Base-by-base conservation (phyloP, 1,284 basidiomycete species). In the Ganoderma multipileum region DNA sequence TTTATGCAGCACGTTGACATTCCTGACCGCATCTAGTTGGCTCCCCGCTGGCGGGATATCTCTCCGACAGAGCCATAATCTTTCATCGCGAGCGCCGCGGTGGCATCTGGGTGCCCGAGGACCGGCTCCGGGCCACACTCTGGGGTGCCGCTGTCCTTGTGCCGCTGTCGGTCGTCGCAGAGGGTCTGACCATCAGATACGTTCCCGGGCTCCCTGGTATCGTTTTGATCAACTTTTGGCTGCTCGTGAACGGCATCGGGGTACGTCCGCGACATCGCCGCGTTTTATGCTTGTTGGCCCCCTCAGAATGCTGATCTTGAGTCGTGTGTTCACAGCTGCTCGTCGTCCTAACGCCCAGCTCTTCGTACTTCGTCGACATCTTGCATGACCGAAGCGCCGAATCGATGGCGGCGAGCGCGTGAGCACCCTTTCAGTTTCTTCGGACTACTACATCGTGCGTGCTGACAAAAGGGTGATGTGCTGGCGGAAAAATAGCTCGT, bases 281-380 rank as follows among this genome's bases (percentile, higher is more conserved):
- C n/a, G n/a, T n/a, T n/a, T n/a, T n/a, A n/a, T n/a, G n/a, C n/a
- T n/a, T n/a, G n/a, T n/a, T 14, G 30, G 20, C 30, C 16, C 8
- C 33, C 55, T 18, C 20, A n/a, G 16, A 16, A 11, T 38, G 20
- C 55, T 58, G n/a, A 38, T 11, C 28, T 2, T 14, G 1, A n/a
- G 14, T 9, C 38, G 7, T 12, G n/a, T 33, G n/a, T 41, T 52
- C 30, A 16, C 47, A 82, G 86, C 83, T 83, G 67, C 84, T 80
- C 52, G 77, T 87, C 59, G 80, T 85, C 6, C 76, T 91, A 6
- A 83, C 83, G 0, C 86, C 88, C 0, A 74, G 83, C 0, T 84
- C 86, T 54, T 84, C 89, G 9, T 91, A 91, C 75, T 77, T 80
- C 28, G 85, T 91, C 20, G 90, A 91, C 71, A 77, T 86, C 16